Percentiles rank a stretch among this genome's conserved stretches.
Evolutionary conservation across 306 rosid genomes (phyloP).

Genomic region (Castanea crenata): DNA sequence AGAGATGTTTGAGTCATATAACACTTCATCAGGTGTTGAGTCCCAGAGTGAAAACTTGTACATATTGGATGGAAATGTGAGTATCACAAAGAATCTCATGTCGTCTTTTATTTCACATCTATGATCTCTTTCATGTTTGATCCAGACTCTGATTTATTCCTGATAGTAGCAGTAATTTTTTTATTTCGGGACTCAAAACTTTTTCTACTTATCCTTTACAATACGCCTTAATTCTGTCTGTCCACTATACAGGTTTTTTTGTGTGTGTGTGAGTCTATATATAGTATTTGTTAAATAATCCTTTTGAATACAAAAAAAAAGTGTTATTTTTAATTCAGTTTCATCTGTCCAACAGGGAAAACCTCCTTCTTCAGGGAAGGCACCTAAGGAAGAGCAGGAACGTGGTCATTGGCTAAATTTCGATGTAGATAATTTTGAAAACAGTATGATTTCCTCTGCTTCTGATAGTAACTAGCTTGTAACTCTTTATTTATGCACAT

Average conservation of each 20-base stretch:
- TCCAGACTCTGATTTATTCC: not conserved
- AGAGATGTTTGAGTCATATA: constrained; percentile 43
- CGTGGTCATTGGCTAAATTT: constrained; percentile 42
- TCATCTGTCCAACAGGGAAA: constrained; percentile 50
- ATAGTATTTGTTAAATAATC: not conserved
- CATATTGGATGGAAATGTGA: constrained; percentile 50
- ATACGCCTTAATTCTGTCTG: not conserved
- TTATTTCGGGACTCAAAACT: not conserved
- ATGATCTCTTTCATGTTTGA: not conserved
- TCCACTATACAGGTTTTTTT: too few species aligned
- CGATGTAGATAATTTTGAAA: constrained; percentile 33
- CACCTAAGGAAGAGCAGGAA: constrained; percentile 41
- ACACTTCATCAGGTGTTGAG: constrained; percentile 28
- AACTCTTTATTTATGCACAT: too few species aligned
- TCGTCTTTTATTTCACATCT: not conserved
- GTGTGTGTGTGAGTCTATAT: not conserved
- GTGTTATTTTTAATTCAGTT: not conserved
- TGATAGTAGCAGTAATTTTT: not conserved
- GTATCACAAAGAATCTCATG: constrained; percentile 30
- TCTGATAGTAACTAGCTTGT: not conserved
- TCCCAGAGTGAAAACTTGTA: constrained; percentile 34
- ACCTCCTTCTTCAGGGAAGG: constrained; percentile 27
- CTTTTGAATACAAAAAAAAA: not conserved
- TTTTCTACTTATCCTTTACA: not conserved
- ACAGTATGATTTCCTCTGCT: constrained; percentile 40